Evolutionary conservation across 192 early-diverging fungal genomes (phyloP).

Genomic region (Umbelopsis isabellina): DNA sequence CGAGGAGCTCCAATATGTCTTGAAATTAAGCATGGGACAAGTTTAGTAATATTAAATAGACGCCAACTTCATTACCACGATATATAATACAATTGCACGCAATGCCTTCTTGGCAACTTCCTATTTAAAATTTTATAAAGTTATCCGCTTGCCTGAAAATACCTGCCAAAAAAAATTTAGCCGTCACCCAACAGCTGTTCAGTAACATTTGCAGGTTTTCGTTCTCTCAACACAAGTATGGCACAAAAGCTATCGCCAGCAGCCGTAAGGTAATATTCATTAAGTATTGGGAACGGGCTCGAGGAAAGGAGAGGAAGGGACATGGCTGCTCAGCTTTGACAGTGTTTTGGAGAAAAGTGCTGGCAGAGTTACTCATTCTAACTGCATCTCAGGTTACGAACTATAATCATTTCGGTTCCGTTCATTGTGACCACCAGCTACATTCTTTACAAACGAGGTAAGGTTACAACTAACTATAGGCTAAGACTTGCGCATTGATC

Average conservation of each 20-base stretch:
- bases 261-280: background rate
- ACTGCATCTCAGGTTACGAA: constrained; percentile 26
- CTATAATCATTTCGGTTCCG: constrained; percentile 38
- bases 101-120: too few relatives aligned
- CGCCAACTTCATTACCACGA: background rate
- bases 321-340: background rate
- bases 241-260: constrained; percentile 17
- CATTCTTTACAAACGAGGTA: constrained; percentile 45
- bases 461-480: background rate
- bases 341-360: background rate
- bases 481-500: too few relatives aligned
- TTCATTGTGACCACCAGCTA: constrained; percentile 34
- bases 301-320: too few relatives aligned
- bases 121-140: background rate
- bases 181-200: background rate
- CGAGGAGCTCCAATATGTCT: constrained; percentile 37
- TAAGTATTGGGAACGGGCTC: too few relatives aligned
- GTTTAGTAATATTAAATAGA: background rate
- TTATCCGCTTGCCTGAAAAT: too few relatives aligned
- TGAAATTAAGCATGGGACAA: constrained; percentile 30
- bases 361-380: background rate
- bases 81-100: background rate
- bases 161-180: background rate
- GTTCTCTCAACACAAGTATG: background rate
- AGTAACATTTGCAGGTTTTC: background rate